Conservation (phyloP, 495 filamentous ascomycete genomes). For the Annulohypoxylon bovei region DNA sequence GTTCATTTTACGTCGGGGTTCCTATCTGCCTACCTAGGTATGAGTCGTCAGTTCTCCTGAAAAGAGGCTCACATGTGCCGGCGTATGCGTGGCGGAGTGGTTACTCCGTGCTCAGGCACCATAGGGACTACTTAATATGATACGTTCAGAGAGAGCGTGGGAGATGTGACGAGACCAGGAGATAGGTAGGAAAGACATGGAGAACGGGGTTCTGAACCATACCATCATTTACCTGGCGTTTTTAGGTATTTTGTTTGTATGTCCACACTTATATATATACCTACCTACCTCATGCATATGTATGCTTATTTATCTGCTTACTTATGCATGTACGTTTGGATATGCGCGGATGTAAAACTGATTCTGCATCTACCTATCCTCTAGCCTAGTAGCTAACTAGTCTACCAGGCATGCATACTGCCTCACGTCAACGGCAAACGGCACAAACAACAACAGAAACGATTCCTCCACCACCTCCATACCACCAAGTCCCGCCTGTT, state of each 20-base stretch:
- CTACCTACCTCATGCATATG: not conserved
- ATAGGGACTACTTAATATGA: not conserved
- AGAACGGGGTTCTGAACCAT: not conserved
- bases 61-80: no score
- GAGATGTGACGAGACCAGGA: not conserved
- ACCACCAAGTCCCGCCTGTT: not conserved
- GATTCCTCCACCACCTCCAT: not conserved
- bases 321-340: not conserved
- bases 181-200: not conserved
- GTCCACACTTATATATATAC: no score
- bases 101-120: not conserved
- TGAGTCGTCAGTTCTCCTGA: no score
- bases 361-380: not conserved
- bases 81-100: not conserved
- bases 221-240: not conserved
- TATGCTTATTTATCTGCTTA: not conserved
- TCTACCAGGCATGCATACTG: not conserved
- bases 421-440: not conserved
- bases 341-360: not conserved
- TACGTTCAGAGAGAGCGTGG: not conserved
- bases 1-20: not conserved
- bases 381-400: no score
- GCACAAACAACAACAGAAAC: not conserved
- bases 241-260: not conserved
- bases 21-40: not conserved